Conservation (phyloP, 2,329 filamentous ascomycete species). For the Fusarium sp. region DNA sequence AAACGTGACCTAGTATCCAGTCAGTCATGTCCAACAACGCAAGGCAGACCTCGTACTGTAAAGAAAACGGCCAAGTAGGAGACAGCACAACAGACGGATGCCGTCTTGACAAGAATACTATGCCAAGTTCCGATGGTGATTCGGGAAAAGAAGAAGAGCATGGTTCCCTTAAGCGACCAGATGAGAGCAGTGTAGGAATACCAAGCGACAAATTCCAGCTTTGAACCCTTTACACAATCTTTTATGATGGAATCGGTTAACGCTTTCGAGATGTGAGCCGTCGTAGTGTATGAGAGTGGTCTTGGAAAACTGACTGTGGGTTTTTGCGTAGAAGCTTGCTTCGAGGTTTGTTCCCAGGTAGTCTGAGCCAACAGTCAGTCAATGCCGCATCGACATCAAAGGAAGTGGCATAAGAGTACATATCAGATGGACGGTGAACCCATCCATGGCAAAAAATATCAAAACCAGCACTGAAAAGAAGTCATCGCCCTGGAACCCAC, state of each 20-base stretch:
- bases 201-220: conserved; percentile 53
- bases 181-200: conserved; percentile 53
- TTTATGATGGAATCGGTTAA: conserved; percentile 45
- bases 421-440: conserved; percentile 49
- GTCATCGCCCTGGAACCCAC: conserved; percentile 54
- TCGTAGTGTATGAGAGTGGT: fast-evolving
- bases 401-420: conserved; percentile 29
- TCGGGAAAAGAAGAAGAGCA: conserved; percentile 46
- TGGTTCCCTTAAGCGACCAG: conserved; percentile 49
- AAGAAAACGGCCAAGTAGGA: conserved; percentile 36
- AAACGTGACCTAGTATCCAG: conserved; percentile 21
- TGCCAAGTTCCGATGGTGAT: conserved; percentile 45
- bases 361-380: conserved; percentile 10
- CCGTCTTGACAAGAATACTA: conserved; percentile 34
- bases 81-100: background rate
- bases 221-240: conserved; percentile 48
- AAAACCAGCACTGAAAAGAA: conserved; percentile 50
- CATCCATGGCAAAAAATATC: conserved; percentile 50
- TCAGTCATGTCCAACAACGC: background rate
- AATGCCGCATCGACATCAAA: background rate
- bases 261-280: conserved; percentile 5
- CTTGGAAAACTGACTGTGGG: background rate
- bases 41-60: conserved; percentile 12
- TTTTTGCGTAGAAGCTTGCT: conserved; percentile 2
- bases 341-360: conserved; percentile 39